Conservation (phyloP, 2,329 filamentous ascomycete genomes). For the Beauveria bassiana region DNA sequence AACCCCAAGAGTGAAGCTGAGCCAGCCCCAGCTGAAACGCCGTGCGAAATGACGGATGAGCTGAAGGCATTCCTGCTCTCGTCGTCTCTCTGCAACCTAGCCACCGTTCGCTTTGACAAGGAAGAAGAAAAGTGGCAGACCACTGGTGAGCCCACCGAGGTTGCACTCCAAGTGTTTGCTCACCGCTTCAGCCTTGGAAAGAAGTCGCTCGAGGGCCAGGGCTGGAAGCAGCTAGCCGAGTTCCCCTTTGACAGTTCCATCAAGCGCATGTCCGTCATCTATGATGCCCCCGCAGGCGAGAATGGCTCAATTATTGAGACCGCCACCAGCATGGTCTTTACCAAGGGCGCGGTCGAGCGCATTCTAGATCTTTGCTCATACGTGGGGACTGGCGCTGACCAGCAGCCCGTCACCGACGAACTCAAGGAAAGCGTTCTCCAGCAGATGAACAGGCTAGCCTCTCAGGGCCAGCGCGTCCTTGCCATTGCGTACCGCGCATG, state of each 20-base stretch:
- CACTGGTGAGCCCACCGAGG: conserved; percentile 65
- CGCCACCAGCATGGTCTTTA: conserved; percentile 46
- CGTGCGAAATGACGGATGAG: conserved; percentile 36
- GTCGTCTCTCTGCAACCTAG: conserved; percentile 57
- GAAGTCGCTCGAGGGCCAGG: conserved; percentile 39
- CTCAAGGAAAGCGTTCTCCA: conserved; percentile 41
- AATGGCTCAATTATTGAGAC: conserved; percentile 30
- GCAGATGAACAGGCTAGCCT: conserved; percentile 53
- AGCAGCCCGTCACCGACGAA: conserved; percentile 41
- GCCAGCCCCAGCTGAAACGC: conserved; percentile 27
- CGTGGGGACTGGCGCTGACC: conserved; percentile 34
- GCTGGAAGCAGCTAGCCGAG: conserved; percentile 60
- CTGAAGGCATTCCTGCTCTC: conserved; percentile 45
- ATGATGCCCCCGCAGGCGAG: conserved; percentile 40
- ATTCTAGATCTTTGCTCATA: conserved; percentile 48
- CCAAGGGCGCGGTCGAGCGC: conserved; percentile 56
- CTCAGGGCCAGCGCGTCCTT: conserved; percentile 64
- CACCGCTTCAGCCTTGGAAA: conserved; percentile 57
- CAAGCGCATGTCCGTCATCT: conserved; percentile 75
- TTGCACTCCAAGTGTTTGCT: conserved; percentile 68
- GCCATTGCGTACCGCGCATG: conserved; percentile 59
- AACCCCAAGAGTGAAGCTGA: conserved; percentile 27
- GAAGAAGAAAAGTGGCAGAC: conserved; percentile 55
- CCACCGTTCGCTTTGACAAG: conserved; percentile 49
- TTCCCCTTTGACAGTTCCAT: conserved; percentile 73